Evolutionary conservation across 108 stramenopile species (phyloP).

Genomic region (Epithemia pelagica): DNA sequence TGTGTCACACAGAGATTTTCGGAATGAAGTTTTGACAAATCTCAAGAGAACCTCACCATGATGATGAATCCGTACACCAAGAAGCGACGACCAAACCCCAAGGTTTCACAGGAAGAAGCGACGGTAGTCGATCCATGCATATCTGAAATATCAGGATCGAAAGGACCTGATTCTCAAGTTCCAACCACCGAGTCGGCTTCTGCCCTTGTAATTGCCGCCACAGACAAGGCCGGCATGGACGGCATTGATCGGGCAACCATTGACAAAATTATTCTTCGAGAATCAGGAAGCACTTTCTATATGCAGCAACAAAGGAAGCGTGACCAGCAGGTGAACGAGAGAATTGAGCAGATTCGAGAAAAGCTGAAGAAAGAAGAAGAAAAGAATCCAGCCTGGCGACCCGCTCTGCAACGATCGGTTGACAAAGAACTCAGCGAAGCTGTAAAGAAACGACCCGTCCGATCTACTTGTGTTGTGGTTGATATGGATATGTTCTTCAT

Average conservation of each 20-base stretch:
- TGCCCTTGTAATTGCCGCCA: constrained; percentile 59
- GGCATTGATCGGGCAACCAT: constrained; percentile 68
- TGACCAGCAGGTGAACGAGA: constrained; percentile 55
- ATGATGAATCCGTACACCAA: background rate
- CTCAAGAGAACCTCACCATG: too few species aligned
- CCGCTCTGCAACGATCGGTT: constrained; percentile 8
- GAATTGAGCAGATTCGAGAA: constrained; percentile 36
- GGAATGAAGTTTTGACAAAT: too few species aligned
- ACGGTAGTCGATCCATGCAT: too few species aligned
- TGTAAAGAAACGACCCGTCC: constrained; percentile 19
- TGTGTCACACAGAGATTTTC: too few species aligned
- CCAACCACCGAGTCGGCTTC: constrained; percentile 40
- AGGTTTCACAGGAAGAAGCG: background rate
- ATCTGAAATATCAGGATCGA: too few species aligned
- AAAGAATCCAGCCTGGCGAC: constrained; percentile 1
- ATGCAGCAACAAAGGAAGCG: constrained; percentile 61
- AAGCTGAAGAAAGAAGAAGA: constrained; percentile 19
- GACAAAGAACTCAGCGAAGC: constrained; percentile 20
- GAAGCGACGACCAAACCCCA: background rate
- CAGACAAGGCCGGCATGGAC: constrained; percentile 81
- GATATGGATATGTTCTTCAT: constrained; percentile 96
- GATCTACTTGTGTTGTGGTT: constrained; percentile 78
- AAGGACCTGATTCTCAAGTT: background rate
- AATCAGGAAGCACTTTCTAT: constrained; percentile 60
- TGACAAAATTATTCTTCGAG: constrained; percentile 67